Evolutionary conservation across 2,329 filamentous ascomycete species (phyloP), one percentile per base, ranked within the genome.

Genomic region (Alternaria postmessia): DNA sequence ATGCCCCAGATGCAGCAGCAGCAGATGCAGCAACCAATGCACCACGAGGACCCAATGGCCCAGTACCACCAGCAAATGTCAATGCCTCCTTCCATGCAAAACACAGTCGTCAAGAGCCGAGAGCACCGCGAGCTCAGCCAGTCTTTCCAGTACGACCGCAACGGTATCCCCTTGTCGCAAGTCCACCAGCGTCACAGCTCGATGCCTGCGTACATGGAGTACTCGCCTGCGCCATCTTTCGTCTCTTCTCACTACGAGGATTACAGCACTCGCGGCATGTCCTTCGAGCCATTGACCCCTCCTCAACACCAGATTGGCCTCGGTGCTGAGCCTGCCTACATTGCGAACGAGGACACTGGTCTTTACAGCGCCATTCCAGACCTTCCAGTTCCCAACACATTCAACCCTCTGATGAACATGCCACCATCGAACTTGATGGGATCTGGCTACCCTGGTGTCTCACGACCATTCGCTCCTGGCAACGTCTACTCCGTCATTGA

Each of bases 211-310:
- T 99, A 96, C 78, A 90, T 98, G 79, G 95, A 99, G 81, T 99
- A 98, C 83, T 99, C 95, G 16, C 95, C 95, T 54, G 95, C 95
- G 0, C 95, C 95, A 3, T 98, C 95, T 1, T 98, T 98, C 75
- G 94, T 97, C 53, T 98, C 95, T n/a, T 98, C 95, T 1, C 94
- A 97, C 74, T 97, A 94, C 73, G 95, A 98, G 77, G 94, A 98
- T 78, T 99, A 97, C 84, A 96, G 93, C 87, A 94, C 94, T 77
- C 91, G 95, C 59, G 95, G 93, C 52, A 89, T 98, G 73, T 98
- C 94, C 3, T 99, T 94, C 77, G 95, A 99, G 84, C 95, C 95
- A 53, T 89, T 99, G 70, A 99, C 95, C 0, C 95, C 95, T 59
- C 95, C 95, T 16, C 95, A 98, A 78, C 93, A 97, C 80, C 88